These are phyloP conservation scores for Candida sp. DNA, from an alignment of 1,139 yeast genomes.

Conservation along the genomic window DNA sequence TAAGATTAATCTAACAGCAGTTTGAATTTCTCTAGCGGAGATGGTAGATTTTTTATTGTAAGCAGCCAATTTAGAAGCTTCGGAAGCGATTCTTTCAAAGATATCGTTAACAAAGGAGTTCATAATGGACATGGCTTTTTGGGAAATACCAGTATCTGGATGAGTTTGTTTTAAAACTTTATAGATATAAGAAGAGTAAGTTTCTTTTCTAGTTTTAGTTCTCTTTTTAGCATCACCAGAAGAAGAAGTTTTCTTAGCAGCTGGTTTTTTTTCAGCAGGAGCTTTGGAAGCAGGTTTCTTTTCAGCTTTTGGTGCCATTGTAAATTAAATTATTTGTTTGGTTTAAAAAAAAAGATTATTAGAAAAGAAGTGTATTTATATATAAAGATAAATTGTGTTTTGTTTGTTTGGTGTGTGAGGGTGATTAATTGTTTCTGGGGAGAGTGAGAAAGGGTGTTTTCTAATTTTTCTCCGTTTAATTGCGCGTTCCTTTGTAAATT, in stretches of 20 bases:
- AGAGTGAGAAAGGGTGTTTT: too few relatives aligned
- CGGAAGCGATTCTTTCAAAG: constrained; percentile 91
- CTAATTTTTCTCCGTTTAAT: too few relatives aligned
- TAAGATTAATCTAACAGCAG: constrained; percentile 96
- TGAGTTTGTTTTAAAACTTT: constrained; percentile 97
- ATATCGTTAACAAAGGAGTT: constrained; percentile 97
- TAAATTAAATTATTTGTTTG: too few relatives aligned
- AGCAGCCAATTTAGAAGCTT: constrained; percentile 98
- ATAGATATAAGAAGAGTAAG: constrained; percentile 97
- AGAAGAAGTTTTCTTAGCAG: constrained; percentile 86
- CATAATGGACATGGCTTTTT: constrained; percentile 98
- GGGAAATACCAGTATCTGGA: constrained; percentile 99
- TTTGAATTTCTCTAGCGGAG: constrained; percentile 98
- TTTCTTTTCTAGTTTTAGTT: constrained; percentile 95
- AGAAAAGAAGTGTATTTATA: too few relatives aligned
- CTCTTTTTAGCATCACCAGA: constrained; percentile 86
- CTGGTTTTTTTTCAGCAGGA: constrained; percentile 93
- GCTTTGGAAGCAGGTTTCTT: constrained; percentile 98
- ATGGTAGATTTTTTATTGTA: constrained; percentile 98
- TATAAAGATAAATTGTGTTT: too few relatives aligned
- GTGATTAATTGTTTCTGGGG: too few relatives aligned
- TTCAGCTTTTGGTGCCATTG: constrained; percentile 94
- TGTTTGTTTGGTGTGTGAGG: too few relatives aligned
- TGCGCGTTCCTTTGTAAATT: too few relatives aligned
- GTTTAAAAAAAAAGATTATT: too few relatives aligned